phyloP scores from a whole-genome alignment of 225 moss, liverwort and hornwort genomes.

The Sphagnum tenellum region DNA sequence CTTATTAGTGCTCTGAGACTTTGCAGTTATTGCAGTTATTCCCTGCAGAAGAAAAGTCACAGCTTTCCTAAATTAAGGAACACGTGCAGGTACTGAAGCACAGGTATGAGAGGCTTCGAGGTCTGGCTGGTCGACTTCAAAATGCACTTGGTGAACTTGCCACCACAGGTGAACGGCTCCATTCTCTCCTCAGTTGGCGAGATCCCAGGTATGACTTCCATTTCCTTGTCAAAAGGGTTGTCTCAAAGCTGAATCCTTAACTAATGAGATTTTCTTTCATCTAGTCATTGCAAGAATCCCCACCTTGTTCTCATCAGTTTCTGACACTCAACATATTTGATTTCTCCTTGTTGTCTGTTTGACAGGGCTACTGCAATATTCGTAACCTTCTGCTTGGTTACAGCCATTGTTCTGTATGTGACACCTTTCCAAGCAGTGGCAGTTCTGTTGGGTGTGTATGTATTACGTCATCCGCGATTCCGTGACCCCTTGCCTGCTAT shows the following conservation, averaged over 20 bases:
- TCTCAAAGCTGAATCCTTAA: background rate
- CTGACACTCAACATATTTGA: background rate
- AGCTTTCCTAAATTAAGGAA: background rate
- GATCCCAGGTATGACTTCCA: slow-evolving; percentile 52
- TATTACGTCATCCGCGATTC: slow-evolving; percentile 40
- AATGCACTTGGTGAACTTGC: slow-evolving; percentile 72
- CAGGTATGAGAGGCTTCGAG: slow-evolving; percentile 71
- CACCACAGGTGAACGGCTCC: slow-evolving; percentile 74
- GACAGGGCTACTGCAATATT: slow-evolving; percentile 36
- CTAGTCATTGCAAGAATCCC: too few relatives aligned
- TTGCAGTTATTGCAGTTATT: too few relatives aligned
- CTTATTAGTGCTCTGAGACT: too few relatives aligned
- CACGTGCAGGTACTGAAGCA: slow-evolving; percentile 51
- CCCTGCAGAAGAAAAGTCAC: too few relatives aligned
- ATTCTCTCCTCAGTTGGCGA: slow-evolving; percentile 84
- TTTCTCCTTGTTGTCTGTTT: background rate
- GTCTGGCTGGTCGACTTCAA: slow-evolving; percentile 80
- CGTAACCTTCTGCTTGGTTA: slow-evolving; percentile 23
- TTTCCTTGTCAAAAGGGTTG: background rate
- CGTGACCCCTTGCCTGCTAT: slow-evolving; percentile 39
- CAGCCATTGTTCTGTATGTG: slow-evolving; percentile 36
- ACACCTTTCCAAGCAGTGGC: slow-evolving; percentile 48
- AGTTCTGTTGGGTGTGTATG: slow-evolving; percentile 31
- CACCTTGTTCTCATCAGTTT: too few relatives aligned
- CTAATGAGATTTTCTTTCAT: too few relatives aligned